Evolutionary conservation across 2,329 filamentous ascomycete genomes (phyloP), one percentile per base, ranked within the genome.

Genomic region (Dothideomycetidae sp.): DNA sequence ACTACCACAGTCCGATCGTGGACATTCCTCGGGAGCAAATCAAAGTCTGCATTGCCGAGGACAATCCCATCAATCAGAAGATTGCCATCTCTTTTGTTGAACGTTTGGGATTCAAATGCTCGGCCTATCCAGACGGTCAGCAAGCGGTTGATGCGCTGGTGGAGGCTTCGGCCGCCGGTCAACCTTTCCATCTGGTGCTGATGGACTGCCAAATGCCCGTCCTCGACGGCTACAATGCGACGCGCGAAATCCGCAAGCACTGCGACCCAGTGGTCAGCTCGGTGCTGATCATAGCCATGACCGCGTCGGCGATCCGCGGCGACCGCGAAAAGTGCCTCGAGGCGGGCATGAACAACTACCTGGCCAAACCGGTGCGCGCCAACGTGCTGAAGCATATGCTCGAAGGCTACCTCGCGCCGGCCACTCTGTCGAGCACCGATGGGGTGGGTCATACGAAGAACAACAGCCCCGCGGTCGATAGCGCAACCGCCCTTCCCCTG

Each of bases 131-230:
- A 45, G 92, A 96, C 53, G 88, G 88, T 0, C 70, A 80, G 44
- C 83, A 86, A 59, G 85, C 86, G 0, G 80, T 93, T 10, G 81
- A 93, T 50, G 86, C 83, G 0, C 62, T 94, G n/a, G 75, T 79
- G 5, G 64, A 72, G 35, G 80, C 78, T 44, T 79, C 80, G 3
- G 67, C 63, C 31, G 78, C 81, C 44, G 78, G 78, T 1, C 66
- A 66, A 5, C 86, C 85, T 0, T 94, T 92, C 60, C 85, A 94
- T 51, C 70, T 94, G 19, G 78, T 93, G 29, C 70, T 94, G 31
- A 94, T 94, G 86, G 86, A 94, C 54, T 84, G 93, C 3, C 85
- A 93, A 59, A 94, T 94, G 86, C 86, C 86, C 0, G 75, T 92
- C 3, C 71, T 93, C 5, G 86, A 94, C 54, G 86, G 86, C 4